Base-by-base conservation (phyloP, 2,329 filamentous ascomycete species). In the Xylaria sp. region DNA sequence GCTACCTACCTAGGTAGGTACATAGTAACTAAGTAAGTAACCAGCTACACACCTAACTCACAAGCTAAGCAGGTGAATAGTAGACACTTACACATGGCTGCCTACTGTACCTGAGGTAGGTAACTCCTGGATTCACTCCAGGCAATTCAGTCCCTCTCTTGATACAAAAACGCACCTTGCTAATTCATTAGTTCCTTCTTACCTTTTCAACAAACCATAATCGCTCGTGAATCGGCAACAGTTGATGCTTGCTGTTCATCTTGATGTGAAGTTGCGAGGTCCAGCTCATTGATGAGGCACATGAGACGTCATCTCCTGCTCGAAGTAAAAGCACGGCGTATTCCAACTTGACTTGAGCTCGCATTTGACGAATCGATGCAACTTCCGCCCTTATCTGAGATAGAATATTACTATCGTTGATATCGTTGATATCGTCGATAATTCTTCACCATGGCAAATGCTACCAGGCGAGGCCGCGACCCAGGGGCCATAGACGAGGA, bases 401-500 rank as follows among this genome's bases (percentile, higher is more conserved):
- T 5, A 40, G 53, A 16, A 5, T 58, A n/a, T 18, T 23, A 32
- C 18, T 32, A 8, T 5, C 29, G 8, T 32, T 21, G 29, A 16
- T 32, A 8, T 5, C 29, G 8, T 32, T 21, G 29, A 16, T 35
- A 32, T 32, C 5, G 18, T 29, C 9, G 25, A n/a, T 29, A 27
- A 4, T 23, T 47, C 13, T 51, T 54, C 60, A 75, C 27, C 65
- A 83, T 82, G 81, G 81, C 73, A 72, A 76, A 79, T 73, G 66
- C 55, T 72, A 74, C 21, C 63, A 70, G 51, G 54, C 76, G 48
- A 67, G 54, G 57, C 73, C 79, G 65, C 77, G 79, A 83, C 66
- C 78, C 79, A 3, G 82, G 81, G 37, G 86, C 85, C 0, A 72
- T 78, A 29, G 81, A 82, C 10, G 87, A 89, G 72, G 86, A 89